These are phyloP conservation scores for Platismatia glauca DNA, from an alignment of 495 filamentous ascomycete species.

Conservation along the genomic window DNA sequence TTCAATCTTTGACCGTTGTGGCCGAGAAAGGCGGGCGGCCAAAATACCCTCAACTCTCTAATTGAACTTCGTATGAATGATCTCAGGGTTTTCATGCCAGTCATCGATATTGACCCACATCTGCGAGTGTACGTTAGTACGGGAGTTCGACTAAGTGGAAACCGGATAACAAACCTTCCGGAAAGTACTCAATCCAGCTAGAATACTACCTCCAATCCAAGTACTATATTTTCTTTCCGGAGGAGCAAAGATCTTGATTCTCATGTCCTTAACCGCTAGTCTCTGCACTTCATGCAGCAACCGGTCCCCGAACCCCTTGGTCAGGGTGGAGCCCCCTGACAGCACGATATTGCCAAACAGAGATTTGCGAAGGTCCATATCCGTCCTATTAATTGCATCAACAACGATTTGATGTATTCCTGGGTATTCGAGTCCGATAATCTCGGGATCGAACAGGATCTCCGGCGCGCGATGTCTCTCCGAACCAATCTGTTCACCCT, in stretches of 20 bases:
- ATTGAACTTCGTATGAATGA: slow-evolving; percentile 95
- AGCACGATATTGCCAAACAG: slow-evolving; percentile 95
- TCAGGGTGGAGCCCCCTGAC: slow-evolving; percentile 86
- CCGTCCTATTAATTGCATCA: slow-evolving; percentile 92
- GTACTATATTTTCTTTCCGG: slow-evolving; percentile 96
- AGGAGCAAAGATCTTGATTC: slow-evolving; percentile 96
- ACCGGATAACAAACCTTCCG: slow-evolving; percentile 62
- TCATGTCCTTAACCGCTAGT: slow-evolving; percentile 95
- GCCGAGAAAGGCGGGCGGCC: slow-evolving; percentile 1
- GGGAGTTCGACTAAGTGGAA: slow-evolving; percentile 7
- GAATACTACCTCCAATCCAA: slow-evolving; percentile 97
- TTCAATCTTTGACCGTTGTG: not conserved
- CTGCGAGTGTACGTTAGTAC: slow-evolving; percentile 37
- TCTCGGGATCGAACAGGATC: slow-evolving; percentile 94
- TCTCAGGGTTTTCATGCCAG: slow-evolving; percentile 98
- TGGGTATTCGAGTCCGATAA: slow-evolving; percentile 94
- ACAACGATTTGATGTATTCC: slow-evolving; percentile 97
- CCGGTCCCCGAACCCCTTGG: slow-evolving; percentile 89
- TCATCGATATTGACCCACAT: slow-evolving; percentile 99
- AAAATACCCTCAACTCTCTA: slow-evolving; percentile 29
- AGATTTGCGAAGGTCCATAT: slow-evolving; percentile 89
- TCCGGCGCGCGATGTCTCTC: slow-evolving; percentile 95
- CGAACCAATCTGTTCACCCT: slow-evolving; percentile 57
- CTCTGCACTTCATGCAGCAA: slow-evolving; percentile 85
- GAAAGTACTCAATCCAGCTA: slow-evolving; percentile 95